These are phyloP conservation scores for Meyerozyma elateridarum DNA, from an alignment of 1,139 yeast genomes.

Conservation along the genomic window DNA sequence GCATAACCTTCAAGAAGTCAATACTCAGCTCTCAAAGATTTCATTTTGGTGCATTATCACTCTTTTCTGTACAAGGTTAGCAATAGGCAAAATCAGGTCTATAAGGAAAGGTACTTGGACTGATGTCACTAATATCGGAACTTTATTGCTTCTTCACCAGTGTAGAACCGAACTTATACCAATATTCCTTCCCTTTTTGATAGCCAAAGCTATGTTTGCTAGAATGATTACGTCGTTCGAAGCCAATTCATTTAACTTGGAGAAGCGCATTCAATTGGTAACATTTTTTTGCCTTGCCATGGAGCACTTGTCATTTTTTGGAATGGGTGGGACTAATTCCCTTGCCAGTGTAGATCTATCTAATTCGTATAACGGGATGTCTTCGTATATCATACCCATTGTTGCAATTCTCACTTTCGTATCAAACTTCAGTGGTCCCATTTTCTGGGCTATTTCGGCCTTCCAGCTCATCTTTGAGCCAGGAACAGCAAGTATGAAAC, in stretches of 20 bases:
- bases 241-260: conserved; percentile 13
- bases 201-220: conserved; percentile 26
- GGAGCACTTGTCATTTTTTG: conserved; percentile 78
- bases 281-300: conserved; percentile 30
- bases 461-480: conserved; percentile 41
- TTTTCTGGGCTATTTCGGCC: conserved; percentile 72
- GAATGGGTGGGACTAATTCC: conserved; percentile 88
- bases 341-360: conserved; percentile 86
- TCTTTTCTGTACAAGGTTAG: conserved; percentile 21
- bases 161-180: conserved; percentile 68
- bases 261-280: conserved; percentile 20
- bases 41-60: conserved; percentile 20
- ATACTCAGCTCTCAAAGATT: conserved; percentile 25
- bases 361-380: conserved; percentile 87
- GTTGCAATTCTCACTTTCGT: conserved; percentile 79
- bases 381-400: conserved; percentile 57
- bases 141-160: conserved; percentile 64
- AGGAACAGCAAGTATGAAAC: conserved; percentile 9
- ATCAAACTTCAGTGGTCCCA: conserved; percentile 80
- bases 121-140: conserved; percentile 41
- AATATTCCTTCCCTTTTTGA: conserved; percentile 49
- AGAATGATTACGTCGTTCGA: conserved; percentile 7
- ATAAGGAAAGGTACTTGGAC: conserved; percentile 27
- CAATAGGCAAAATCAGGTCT: conserved; percentile 22
- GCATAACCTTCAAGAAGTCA: conserved; percentile 22